Evolutionary conservation across 2,329 filamentous ascomycete genomes (phyloP).

Genomic region (Corynespora cassiicola): DNA sequence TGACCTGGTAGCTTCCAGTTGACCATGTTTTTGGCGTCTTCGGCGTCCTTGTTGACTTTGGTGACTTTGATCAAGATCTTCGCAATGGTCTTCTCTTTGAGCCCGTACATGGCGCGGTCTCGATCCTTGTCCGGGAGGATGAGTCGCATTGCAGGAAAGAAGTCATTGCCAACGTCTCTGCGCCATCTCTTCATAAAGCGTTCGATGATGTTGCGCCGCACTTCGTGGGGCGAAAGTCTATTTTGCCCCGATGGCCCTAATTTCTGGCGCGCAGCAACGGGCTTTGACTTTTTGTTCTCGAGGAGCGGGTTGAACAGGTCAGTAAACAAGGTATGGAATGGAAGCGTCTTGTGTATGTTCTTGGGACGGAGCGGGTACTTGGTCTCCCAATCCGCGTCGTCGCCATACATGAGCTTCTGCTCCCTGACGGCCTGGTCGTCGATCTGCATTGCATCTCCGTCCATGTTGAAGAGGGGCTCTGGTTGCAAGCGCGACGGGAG

Average conservation of each 20-base stretch:
- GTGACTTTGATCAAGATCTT: slow-evolving; percentile 91
- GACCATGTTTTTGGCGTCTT: slow-evolving; percentile 83
- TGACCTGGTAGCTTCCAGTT: slow-evolving; percentile 92
- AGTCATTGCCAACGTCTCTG: slow-evolving; percentile 85
- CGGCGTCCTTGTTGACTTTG: slow-evolving; percentile 88
- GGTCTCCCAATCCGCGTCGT: slow-evolving; percentile 54
- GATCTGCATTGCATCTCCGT: slow-evolving; percentile 41
- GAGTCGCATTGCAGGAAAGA: slow-evolving; percentile 90
- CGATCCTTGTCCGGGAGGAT: slow-evolving; percentile 93
- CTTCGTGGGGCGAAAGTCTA: slow-evolving; percentile 75
- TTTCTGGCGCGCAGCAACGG: slow-evolving; percentile 63
- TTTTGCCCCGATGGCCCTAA: slow-evolving; percentile 64
- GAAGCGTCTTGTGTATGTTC: slow-evolving; percentile 79
- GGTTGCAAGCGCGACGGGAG: not conserved
- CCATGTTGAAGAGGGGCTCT: slow-evolving; percentile 26
- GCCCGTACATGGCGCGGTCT: slow-evolving; percentile 88
- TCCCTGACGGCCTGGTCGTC: slow-evolving; percentile 54
- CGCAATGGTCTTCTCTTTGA: slow-evolving; percentile 91
- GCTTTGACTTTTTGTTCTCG: slow-evolving; percentile 74
- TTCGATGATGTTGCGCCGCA: slow-evolving; percentile 80
- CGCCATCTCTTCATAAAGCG: slow-evolving; percentile 88
- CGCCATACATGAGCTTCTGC: slow-evolving; percentile 57
- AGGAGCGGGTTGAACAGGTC: slow-evolving; percentile 81
- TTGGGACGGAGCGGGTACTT: slow-evolving; percentile 78
- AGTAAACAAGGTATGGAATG: slow-evolving; percentile 80